Percentiles rank a stretch among this genome's conserved stretches.
phyloP scores from a whole-genome alignment of 2,329 filamentous ascomycete species.

The Aspergillus intermedius region DNA sequence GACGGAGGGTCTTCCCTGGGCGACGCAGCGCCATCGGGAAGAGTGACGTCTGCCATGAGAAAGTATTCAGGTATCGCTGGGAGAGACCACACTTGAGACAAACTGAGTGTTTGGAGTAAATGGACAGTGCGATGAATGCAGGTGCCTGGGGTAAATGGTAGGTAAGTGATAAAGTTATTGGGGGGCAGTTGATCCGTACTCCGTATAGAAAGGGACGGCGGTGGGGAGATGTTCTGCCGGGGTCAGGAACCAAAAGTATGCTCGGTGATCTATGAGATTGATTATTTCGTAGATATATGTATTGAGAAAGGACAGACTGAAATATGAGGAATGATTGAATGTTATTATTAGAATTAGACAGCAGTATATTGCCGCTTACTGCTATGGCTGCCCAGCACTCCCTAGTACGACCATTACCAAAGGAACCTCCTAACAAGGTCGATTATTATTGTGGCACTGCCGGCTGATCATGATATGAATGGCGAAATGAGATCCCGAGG shows the following conservation, averaged over 20 bases:
- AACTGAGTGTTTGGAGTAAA: not conserved
- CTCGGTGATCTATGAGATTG: not conserved
- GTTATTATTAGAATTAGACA: too few relatives aligned
- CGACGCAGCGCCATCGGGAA: slow-evolving; percentile 18
- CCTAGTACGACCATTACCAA: too few relatives aligned
- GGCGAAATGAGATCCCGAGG: too few relatives aligned
- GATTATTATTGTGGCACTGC: too few relatives aligned
- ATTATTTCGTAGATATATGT: not conserved
- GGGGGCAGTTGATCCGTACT: not conserved
- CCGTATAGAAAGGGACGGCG: not conserved
- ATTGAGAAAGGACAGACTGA: too few relatives aligned
- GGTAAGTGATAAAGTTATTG: not conserved
- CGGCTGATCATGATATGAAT: too few relatives aligned
- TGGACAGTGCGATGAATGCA: not conserved
- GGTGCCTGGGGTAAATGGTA: not conserved
- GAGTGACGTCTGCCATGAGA: slow-evolving; percentile 25
- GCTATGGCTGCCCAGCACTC: too few relatives aligned
- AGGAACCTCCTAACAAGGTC: too few relatives aligned
- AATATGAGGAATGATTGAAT: too few relatives aligned
- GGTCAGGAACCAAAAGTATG: not conserved
- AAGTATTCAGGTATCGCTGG: not conserved
- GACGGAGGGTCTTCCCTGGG: slow-evolving; percentile 23
- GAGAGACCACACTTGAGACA: not conserved
- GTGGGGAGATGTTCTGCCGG: not conserved
- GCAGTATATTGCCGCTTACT: too few relatives aligned